Conservation (phyloP, 495 filamentous ascomycete species). For the Neurospora sp. region DNA sequence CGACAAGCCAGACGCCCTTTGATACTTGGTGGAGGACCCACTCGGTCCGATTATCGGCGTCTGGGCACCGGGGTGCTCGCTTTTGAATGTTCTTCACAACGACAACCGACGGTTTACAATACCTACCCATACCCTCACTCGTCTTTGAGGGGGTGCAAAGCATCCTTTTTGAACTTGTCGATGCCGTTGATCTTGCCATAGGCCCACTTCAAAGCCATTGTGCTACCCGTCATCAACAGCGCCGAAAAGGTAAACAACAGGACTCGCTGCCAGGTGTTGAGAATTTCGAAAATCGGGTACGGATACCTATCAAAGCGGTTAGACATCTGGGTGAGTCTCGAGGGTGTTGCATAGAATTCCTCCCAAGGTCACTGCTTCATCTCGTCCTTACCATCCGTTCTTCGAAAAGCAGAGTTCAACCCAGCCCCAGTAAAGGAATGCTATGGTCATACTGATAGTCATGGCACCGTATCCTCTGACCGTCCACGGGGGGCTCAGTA, state of each 20-base stretch:
- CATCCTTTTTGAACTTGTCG: constrained; percentile 26
- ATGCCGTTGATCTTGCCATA: constrained; percentile 63
- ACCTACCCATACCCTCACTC: constrained; percentile 1
- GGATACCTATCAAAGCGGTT: constrained; percentile 52
- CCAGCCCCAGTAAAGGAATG: constrained; percentile 80
- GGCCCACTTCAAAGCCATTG: constrained; percentile 52
- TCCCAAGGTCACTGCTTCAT: not conserved
- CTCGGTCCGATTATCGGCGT: not conserved
- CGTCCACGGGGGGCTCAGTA: constrained; percentile 76
- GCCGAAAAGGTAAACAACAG: constrained; percentile 62
- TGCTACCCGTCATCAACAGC: constrained; percentile 60
- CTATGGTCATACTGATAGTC: constrained; percentile 50
- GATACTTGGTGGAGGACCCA: not conserved
- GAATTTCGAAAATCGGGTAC: constrained; percentile 67
- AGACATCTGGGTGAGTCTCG: not conserved
- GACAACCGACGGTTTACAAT: not conserved
- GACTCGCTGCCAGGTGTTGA: constrained; percentile 51
- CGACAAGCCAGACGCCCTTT: not conserved
- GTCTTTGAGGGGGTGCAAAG: constrained; percentile 14
- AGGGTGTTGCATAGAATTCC: not conserved
- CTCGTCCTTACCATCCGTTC: constrained; percentile 57
- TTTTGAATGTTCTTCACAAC: not conserved
- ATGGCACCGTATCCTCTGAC: constrained; percentile 51
- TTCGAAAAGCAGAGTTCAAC: constrained; percentile 64
- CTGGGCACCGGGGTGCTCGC: not conserved